Evolutionary conservation across 371 early-diverging fungal genomes (phyloP).

Genomic region (Basidiobolus meristosporus): DNA sequence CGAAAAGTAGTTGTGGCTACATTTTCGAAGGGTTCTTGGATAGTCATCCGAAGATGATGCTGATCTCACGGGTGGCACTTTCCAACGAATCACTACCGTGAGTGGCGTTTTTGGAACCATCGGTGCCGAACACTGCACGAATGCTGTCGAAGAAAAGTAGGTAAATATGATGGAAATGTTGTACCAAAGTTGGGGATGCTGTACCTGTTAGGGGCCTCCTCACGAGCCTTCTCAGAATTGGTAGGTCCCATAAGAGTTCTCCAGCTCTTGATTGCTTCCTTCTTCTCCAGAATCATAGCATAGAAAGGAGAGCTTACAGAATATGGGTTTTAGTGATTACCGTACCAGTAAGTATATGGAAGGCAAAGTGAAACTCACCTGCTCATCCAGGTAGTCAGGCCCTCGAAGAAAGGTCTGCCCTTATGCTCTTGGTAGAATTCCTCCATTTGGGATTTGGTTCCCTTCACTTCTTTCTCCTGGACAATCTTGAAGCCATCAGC

Average conservation of each 20-base stretch:
- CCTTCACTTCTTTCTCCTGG: slow-evolving; percentile 18
- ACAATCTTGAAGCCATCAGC: slow-evolving; percentile 20
- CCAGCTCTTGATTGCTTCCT: slow-evolving; percentile 47
- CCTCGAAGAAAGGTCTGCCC: slow-evolving; percentile 35
- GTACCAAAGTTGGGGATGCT: too few relatives aligned
- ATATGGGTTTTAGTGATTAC: too few relatives aligned
- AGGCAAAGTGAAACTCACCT: slow-evolving; percentile 8
- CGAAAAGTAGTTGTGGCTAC: too few relatives aligned
- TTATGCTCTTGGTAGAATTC: slow-evolving; percentile 41
- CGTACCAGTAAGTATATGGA: slow-evolving; percentile 4
- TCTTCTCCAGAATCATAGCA: slow-evolving; percentile 45
- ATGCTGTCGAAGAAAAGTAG: slow-evolving; percentile 6
- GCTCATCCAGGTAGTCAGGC: slow-evolving; percentile 44
- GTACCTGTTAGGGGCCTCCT: slow-evolving; percentile 26
- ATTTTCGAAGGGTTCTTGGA: too few relatives aligned
- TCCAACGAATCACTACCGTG: slow-evolving; percentile 51
- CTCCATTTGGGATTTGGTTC: slow-evolving; percentile 35
- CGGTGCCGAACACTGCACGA: slow-evolving; percentile 43
- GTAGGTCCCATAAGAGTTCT: slow-evolving; percentile 57
- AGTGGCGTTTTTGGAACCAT: slow-evolving; percentile 39
- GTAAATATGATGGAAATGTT: too few relatives aligned
- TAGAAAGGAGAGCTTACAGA: slow-evolving; percentile 32
- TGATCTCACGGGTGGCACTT: slow-evolving; percentile 45
- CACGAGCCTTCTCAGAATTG: slow-evolving; percentile 38
- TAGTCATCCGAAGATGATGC: slow-evolving; percentile 23